Conservation (phyloP, 2,329 filamentous ascomycete species). For the Ramularia collo-cygni region DNA sequence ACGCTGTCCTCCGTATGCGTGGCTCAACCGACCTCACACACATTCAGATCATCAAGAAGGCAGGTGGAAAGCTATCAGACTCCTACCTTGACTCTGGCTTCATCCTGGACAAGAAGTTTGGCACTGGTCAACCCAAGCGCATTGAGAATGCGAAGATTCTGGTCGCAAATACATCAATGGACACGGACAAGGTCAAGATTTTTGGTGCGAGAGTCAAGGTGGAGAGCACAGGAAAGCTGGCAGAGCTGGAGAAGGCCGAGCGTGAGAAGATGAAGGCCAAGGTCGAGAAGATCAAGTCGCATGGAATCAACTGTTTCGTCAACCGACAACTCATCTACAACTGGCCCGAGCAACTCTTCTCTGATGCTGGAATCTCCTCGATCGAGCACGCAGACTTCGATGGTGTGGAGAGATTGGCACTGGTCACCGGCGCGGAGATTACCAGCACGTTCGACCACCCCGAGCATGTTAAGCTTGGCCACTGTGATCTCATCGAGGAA, state of each 20-base stretch:
- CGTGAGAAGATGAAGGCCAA: conserved; percentile 99
- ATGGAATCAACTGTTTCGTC: conserved; percentile 99
- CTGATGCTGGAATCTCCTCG: conserved; percentile 93
- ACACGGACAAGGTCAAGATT: conserved; percentile 99
- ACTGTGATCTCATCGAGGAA: conserved; percentile 94
- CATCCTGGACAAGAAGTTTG: conserved; percentile 98
- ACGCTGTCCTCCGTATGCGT: conserved; percentile 84
- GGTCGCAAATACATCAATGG: conserved; percentile 97
- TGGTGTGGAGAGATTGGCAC: conserved; percentile 86
- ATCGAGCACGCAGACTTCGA: conserved; percentile 99
- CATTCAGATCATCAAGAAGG: conserved; percentile 99
- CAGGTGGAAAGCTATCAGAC: conserved; percentile 92
- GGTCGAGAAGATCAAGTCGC: conserved; percentile 96
- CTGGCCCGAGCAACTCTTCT: conserved; percentile 98
- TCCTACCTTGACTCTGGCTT: conserved; percentile 98
- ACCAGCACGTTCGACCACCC: conserved; percentile 97
- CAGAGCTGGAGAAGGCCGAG: conserved; percentile 97
- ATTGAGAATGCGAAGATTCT: conserved; percentile 98
- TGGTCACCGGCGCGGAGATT: conserved; percentile 96
- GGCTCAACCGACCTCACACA: conserved; percentile 90
- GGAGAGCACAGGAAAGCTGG: conserved; percentile 88
- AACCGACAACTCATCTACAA: conserved; percentile 99
- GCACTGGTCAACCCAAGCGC: conserved; percentile 95
- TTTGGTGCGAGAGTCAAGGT: conserved; percentile 97
- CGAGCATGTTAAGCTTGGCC: conserved; percentile 90